Evolutionary conservation across 202 grass and related monocot genomes (phyloP).

Genomic region (Hordeum pubiflorum): DNA sequence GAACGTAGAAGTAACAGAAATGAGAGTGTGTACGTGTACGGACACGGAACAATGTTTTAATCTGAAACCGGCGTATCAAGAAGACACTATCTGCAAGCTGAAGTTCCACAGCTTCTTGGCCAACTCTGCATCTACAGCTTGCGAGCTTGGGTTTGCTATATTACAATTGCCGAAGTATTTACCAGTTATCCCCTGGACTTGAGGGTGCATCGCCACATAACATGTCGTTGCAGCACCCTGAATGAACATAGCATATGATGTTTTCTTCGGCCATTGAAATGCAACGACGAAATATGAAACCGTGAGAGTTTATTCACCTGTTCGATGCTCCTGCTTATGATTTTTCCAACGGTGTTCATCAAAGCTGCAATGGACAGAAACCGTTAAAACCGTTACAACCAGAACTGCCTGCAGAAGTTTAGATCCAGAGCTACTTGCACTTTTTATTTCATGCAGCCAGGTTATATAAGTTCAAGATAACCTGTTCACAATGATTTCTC

Average conservation of each 20-base stretch:
- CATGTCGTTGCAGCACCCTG: conserved; percentile 66
- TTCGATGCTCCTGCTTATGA: conserved; percentile 14
- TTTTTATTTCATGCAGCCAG: not conserved
- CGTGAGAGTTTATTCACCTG: not conserved
- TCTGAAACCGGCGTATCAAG: not conserved
- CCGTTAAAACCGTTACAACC: not conserved
- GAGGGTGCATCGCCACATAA: conserved; percentile 61
- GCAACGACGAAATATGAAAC: not conserved
- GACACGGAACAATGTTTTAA: not conserved
- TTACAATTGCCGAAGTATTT: conserved; percentile 49
- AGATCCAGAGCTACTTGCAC: not conserved
- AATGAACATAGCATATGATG: not conserved
- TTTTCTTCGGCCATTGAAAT: not conserved
- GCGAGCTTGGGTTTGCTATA: conserved; percentile 28
- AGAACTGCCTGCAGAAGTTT: not conserved
- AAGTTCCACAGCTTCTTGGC: conserved; percentile 56
- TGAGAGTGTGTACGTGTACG: too few relatives aligned
- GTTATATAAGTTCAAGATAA: not conserved
- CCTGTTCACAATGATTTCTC: not conserved
- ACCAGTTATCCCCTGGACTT: conserved; percentile 36
- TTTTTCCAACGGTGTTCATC: conserved; percentile 28
- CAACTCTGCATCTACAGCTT: conserved; percentile 42
- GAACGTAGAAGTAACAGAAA: not conserved
- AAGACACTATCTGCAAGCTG: conserved; percentile 37
- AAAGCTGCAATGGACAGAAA: not conserved